Evolutionary conservation across 2,329 filamentous ascomycete species (phyloP), one percentile per base, ranked within the genome.

Genomic region (Diaporthe longicolla): DNA sequence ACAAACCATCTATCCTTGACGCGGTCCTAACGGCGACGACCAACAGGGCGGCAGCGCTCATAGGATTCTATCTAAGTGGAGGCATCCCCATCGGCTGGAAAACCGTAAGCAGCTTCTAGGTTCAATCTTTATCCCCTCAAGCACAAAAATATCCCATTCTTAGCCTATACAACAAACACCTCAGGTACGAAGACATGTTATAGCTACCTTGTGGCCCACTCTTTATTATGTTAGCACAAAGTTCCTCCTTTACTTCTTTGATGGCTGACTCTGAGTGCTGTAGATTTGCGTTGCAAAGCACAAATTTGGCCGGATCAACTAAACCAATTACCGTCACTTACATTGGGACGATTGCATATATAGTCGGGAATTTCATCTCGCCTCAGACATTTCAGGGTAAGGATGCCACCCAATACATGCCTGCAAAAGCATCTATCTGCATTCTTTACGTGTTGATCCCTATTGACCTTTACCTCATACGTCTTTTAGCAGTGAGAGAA

Each of bases 351-450:
- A 81, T 83, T n/a, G 80, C 80, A 2, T 83, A 84, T 71, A 82
- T 80, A 0, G 79, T 84, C 13, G 84, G 83, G 24, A 85, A 85
- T 70, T 85, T 85, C 71, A 84, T 85, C 63, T 81, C 80, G 0
- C 84, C 83, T 1, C 83, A 85, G 71, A 85, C 83, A 0, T 86
- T 86, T 75, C 82, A 83, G 73, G 78, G 79, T 9, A 78, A 79
- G 7, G 82, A 83, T 32, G 82, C 78, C 0, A 77, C 78, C 32
- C 71, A 76, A 19, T 79, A 79, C 43, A 71, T 78, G 9, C 78
- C 77, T 29, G 78, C 68, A 2, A 71, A 71, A 13, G 59, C 59
- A 37, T 71, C 68, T n/a, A 71, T 71, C 35, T 71, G 68, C 24
- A 71, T 71, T 11, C 48, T 71, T 32, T 71, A 71, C 29, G 32